Evolutionary conservation across 345 rosid genomes (phyloP).

Genomic region (Hibiscus trionum): DNA sequence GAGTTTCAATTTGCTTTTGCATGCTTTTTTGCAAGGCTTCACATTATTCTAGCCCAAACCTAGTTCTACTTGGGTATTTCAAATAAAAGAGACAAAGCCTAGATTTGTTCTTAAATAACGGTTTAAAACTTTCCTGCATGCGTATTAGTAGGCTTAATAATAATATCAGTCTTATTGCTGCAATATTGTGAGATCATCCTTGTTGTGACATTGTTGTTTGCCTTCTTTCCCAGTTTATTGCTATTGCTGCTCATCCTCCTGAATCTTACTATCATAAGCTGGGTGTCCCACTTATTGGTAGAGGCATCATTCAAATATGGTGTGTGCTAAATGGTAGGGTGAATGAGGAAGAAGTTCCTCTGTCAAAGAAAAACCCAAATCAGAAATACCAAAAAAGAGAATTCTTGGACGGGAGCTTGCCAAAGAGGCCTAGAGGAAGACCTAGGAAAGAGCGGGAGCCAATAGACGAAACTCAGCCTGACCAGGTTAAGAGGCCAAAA

Average conservation of each 20-base stretch:
- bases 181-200: not conserved
- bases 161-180: not conserved
- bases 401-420: slow-evolving; percentile 15
- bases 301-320: slow-evolving; percentile 91
- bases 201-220: not conserved
- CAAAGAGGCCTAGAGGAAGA: slow-evolving; percentile 40
- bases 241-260: slow-evolving; percentile 86
- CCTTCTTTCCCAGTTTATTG: slow-evolving; percentile 56
- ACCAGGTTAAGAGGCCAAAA: slow-evolving; percentile 27
- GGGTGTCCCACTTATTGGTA: slow-evolving; percentile 60
- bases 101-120: not conserved
- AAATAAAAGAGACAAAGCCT: not conserved
- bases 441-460: slow-evolving; percentile 28
- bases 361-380: slow-evolving; percentile 21
- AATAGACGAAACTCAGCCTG: slow-evolving; percentile 18
- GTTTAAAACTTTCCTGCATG: not conserved
- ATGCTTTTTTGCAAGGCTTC: not conserved
- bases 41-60: not conserved
- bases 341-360: slow-evolving; percentile 22
- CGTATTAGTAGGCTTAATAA: not conserved
- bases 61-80: not conserved
- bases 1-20: not conserved
- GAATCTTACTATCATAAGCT: slow-evolving; percentile 68
- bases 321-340: slow-evolving; percentile 40
- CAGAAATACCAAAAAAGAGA: slow-evolving; percentile 9